Evolutionary conservation across 2,329 filamentous ascomycete species (phyloP).

Genomic region (Paecilomyces formosus): DNA sequence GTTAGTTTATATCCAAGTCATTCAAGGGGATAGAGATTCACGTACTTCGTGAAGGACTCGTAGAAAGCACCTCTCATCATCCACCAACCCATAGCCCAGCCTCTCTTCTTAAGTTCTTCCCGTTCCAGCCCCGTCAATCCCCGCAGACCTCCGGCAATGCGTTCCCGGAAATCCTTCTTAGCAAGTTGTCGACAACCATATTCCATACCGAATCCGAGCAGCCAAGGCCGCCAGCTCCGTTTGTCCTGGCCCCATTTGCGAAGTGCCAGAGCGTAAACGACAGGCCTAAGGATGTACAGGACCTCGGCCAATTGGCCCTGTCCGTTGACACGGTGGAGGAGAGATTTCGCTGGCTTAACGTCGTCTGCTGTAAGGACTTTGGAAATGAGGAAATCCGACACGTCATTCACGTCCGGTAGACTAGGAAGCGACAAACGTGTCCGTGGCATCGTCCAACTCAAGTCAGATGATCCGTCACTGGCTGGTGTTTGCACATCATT

Average conservation of each 20-base stretch:
- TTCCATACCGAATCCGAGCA: slow-evolving; percentile 77
- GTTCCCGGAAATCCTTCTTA: slow-evolving; percentile 56
- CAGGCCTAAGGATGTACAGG: slow-evolving; percentile 83
- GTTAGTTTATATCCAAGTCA: slow-evolving; percentile 15
- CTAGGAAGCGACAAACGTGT: slow-evolving; percentile 80
- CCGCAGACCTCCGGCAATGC: slow-evolving; percentile 62
- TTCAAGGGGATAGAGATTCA: background rate
- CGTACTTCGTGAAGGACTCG: slow-evolving; percentile 71
- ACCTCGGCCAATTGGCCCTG: slow-evolving; percentile 79
- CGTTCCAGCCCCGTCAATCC: slow-evolving; percentile 77
- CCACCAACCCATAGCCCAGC: slow-evolving; percentile 94
- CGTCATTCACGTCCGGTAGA: slow-evolving; percentile 72
- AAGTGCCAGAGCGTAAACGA: slow-evolving; percentile 79
- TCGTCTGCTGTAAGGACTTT: slow-evolving; percentile 93
- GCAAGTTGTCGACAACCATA: slow-evolving; percentile 80
- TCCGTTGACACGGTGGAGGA: slow-evolving; percentile 66
- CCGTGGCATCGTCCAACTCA: slow-evolving; percentile 85
- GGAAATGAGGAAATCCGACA: slow-evolving; percentile 77
- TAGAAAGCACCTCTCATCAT: slow-evolving; percentile 94
- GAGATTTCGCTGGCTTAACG: slow-evolving; percentile 80
- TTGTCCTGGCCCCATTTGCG: slow-evolving; percentile 64
- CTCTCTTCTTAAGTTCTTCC: slow-evolving; percentile 81
- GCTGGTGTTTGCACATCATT: slow-evolving; percentile 41
- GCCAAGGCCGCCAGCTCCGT: slow-evolving; percentile 85
- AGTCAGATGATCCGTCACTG: slow-evolving; percentile 33